phyloP scores from a whole-genome alignment of 1,284 basidiomycete species.

The Schizophyllum amplum region DNA sequence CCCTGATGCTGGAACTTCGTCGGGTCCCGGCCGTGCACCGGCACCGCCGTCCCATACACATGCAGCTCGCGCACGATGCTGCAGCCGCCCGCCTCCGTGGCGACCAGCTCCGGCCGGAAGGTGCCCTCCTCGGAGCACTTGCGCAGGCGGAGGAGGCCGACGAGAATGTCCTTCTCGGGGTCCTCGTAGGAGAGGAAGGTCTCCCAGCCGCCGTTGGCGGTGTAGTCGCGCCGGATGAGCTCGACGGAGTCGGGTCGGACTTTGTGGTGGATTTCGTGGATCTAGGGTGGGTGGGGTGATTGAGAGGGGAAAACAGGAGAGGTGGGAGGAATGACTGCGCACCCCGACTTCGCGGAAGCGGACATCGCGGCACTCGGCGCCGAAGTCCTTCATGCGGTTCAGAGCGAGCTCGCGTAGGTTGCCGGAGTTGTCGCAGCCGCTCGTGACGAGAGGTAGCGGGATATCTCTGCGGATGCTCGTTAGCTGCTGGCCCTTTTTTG shows the following conservation, averaged over 20 bases:
- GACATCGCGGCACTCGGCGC: conserved; percentile 95
- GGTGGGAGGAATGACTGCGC: no score
- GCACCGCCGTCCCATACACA: conserved; percentile 98
- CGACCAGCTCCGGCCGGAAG: conserved; percentile 86
- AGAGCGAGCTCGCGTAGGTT: conserved; percentile 95
- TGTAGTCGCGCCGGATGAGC: conserved; percentile 93
- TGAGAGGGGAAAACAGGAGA: no score
- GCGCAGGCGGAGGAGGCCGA: conserved; percentile 86
- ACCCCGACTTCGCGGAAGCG: conserved; percentile 98
- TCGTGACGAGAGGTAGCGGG: conserved; percentile 89
- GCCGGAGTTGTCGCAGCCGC: conserved; percentile 96
- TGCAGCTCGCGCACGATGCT: conserved; percentile 96
- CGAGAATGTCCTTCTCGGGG: conserved; percentile 92
- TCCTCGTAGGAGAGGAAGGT: conserved; percentile 99
- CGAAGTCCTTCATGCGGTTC: conserved; percentile 98
- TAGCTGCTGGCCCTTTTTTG: no score
- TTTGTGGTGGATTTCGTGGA: conserved; percentile 98
- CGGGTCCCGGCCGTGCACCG: conserved; percentile 94
- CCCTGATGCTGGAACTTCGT: conserved; percentile 99
- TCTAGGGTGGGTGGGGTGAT: no score
- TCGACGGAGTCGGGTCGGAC: conserved; percentile 95
- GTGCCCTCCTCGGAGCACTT: conserved; percentile 97
- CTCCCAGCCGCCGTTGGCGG: conserved; percentile 98
- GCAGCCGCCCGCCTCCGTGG: conserved; percentile 47
- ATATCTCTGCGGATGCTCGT: no score